A percentile compares a stretch with the other conserved stretches of the same genome.
phyloP scores from a whole-genome alignment of 2,329 filamentous ascomycete genomes.

The Fonsecaea erecta region DNA sequence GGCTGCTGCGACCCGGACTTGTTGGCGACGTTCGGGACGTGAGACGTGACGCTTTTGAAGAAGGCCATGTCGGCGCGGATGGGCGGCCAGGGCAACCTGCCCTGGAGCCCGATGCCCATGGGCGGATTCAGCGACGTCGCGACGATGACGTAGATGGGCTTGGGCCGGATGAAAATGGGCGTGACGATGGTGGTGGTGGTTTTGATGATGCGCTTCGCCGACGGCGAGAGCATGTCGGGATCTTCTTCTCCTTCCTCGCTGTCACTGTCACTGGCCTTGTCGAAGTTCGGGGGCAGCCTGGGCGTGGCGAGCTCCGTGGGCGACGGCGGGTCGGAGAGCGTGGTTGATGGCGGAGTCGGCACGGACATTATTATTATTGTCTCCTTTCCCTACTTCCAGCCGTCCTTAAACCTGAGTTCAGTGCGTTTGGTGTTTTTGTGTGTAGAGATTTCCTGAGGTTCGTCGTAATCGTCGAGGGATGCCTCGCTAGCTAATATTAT shows the following conservation, averaged over 20 bases:
- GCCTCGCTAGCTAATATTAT: no score
- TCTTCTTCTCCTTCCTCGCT: constrained; percentile 10
- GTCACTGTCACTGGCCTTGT: constrained; percentile 1
- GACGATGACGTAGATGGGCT: constrained; percentile 39
- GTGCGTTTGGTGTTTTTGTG: not conserved
- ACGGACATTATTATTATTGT: constrained; percentile 31
- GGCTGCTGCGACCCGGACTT: not conserved
- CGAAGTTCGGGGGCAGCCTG: constrained; percentile 4
- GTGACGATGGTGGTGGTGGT: constrained; percentile 30
- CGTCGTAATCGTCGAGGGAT: no score
- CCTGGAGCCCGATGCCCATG: constrained; percentile 82
- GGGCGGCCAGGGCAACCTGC: constrained; percentile 84
- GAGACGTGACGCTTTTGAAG: constrained; percentile 82
- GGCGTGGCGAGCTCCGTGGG: constrained; percentile 31
- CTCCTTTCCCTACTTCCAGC: no score
- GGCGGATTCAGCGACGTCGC: constrained; percentile 71
- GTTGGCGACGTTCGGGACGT: constrained; percentile 10
- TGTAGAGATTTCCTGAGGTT: no score
- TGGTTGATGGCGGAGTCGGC: constrained; percentile 34
- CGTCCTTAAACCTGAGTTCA: no score
- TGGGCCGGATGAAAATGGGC: constrained; percentile 28
- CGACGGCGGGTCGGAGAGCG: constrained; percentile 33
- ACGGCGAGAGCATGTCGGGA: constrained; percentile 9
- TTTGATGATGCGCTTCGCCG: constrained; percentile 30
- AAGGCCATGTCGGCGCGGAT: constrained; percentile 92